Percentiles rank a stretch among this genome's conserved stretches.
Conservation (phyloP, 169 alveolate genomes). For the Eimeria necatrix region DNA sequence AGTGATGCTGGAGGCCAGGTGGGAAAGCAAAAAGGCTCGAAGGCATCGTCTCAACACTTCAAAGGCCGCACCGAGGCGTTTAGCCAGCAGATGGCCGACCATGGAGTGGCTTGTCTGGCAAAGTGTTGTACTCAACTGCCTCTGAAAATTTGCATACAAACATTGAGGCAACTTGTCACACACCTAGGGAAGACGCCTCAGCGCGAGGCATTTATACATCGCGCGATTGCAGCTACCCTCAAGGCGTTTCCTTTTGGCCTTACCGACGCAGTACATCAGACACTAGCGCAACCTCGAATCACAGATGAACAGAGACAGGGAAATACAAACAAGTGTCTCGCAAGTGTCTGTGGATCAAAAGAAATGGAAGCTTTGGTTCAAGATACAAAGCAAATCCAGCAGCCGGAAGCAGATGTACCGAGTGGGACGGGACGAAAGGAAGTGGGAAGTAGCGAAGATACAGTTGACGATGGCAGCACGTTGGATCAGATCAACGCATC, state of each 20-base stretch:
- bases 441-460: slow-evolving; percentile 33
- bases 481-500: background rate
- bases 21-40: background rate
- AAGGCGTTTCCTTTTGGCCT: slow-evolving; percentile 66
- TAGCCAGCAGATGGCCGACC: slow-evolving; percentile 76
- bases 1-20: background rate
- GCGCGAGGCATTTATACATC: slow-evolving; percentile 75
- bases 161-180: slow-evolving; percentile 51
- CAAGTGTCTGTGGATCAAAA: background rate
- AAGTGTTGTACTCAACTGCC: slow-evolving; percentile 61
- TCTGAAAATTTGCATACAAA: slow-evolving; percentile 26
- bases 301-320: background rate
- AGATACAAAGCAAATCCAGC: background rate
- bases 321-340: too few species aligned
- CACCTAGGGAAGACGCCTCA: slow-evolving; percentile 68
- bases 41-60: background rate
- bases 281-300: background rate
- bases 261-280: slow-evolving; percentile 33
- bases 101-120: slow-evolving; percentile 73
- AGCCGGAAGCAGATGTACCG: background rate
- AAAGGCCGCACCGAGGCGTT: slow-evolving; percentile 71
- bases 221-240: slow-evolving; percentile 65
- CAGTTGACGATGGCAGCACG: background rate
- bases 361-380: background rate
- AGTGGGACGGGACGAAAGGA: background rate